phyloP scores from a whole-genome alignment of 2,329 filamentous ascomycete genomes.

The Metarhizium brunneum region DNA sequence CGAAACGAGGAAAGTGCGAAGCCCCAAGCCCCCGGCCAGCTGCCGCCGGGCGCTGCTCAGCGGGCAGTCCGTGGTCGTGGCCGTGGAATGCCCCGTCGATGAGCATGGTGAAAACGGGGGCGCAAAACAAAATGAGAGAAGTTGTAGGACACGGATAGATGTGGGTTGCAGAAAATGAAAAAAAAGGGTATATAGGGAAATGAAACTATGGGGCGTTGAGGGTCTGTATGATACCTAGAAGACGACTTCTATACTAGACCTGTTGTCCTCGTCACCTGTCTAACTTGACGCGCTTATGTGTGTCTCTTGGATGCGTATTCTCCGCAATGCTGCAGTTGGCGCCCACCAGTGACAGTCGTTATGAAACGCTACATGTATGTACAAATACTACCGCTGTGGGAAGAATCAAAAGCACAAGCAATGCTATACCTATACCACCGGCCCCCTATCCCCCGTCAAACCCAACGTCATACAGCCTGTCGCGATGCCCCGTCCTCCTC shows the following conservation, averaged over 20 bases:
- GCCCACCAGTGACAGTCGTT: background rate
- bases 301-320: background rate
- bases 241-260: conserved; percentile 13
- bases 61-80: conserved; percentile 75
- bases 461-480: conserved; percentile 19
- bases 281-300: background rate
- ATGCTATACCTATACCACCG: too few species aligned
- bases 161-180: conserved; percentile 1
- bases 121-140: background rate
- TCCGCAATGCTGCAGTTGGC: too few species aligned
- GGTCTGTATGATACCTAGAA: conserved; percentile 27
- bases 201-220: conserved; percentile 13
- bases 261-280: background rate
- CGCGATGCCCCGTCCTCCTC: conserved; percentile 13
- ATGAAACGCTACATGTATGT: conserved; percentile 1
- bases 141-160: background rate
- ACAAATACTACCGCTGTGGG: too few species aligned
- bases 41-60: conserved; percentile 79
- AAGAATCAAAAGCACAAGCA: too few species aligned
- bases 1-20: conserved; percentile 88
- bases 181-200: conserved; percentile 2
- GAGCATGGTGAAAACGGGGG: conserved; percentile 13
- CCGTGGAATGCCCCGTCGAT: conserved; percentile 82
- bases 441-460: conserved; percentile 14
- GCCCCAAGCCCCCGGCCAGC: conserved; percentile 70